A percentile compares a stretch with the other conserved stretches of the same genome.
Evolutionary conservation across 108 stramenopile genomes (phyloP).

Genomic region (Seminavis robusta): DNA sequence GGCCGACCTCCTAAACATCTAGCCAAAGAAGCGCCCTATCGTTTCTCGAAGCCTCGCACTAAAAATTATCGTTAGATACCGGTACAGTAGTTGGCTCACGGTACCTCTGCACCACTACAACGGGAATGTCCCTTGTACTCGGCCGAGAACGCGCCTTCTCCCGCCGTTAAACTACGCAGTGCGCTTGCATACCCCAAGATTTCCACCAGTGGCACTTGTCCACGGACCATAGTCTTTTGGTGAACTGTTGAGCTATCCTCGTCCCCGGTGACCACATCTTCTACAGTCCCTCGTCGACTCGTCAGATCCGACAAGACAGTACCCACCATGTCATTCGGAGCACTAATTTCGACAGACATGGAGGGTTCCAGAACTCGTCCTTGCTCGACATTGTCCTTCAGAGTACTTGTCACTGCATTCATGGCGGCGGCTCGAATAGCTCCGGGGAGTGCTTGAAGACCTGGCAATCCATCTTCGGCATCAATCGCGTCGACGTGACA

Average conservation of each 20-base stretch:
- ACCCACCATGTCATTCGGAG: constrained; percentile 81
- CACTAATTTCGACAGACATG: constrained; percentile 74
- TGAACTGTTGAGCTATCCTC: constrained; percentile 13
- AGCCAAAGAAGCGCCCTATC: too few species aligned
- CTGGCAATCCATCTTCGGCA: constrained; percentile 61
- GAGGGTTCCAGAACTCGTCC: constrained; percentile 78
- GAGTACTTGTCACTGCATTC: constrained; percentile 46
- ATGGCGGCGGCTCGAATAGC: constrained; percentile 73
- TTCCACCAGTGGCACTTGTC: constrained; percentile 80
- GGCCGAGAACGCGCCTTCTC: constrained; percentile 80
- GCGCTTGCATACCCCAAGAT: constrained; percentile 87
- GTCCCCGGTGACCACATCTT: constrained; percentile 72
- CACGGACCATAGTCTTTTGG: constrained; percentile 66
- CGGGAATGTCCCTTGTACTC: constrained; percentile 87
- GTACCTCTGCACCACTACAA: too few species aligned
- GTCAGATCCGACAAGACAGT: constrained; percentile 83
- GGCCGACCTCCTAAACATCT: too few species aligned
- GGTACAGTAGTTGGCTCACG: too few species aligned
- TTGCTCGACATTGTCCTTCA: constrained; percentile 27
- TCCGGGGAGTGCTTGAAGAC: constrained; percentile 65
- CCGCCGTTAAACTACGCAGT: constrained; percentile 78
- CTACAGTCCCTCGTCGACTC: constrained; percentile 70
- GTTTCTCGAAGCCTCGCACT: too few species aligned
- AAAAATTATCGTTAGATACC: too few species aligned
- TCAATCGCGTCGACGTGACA: constrained; percentile 73